Evolutionary conservation across 352 stramenopile genomes (phyloP).

Genomic region (Paralagenidium karlingii): DNA sequence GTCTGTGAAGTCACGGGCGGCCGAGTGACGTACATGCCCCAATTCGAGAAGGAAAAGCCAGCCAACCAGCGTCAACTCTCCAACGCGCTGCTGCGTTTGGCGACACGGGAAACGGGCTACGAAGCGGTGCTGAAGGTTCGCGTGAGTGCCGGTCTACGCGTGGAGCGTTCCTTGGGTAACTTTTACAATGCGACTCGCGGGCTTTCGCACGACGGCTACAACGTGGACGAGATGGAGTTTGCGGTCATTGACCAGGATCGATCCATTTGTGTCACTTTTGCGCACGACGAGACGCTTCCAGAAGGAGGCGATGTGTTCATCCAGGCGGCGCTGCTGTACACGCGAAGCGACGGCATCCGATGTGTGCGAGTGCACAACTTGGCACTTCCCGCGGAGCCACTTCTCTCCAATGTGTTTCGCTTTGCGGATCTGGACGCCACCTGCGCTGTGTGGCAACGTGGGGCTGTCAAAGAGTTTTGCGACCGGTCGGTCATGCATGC

Average conservation of each 20-base stretch:
- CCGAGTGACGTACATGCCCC: constrained; percentile 73
- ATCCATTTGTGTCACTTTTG: constrained; percentile 77
- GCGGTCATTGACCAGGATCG: constrained; percentile 77
- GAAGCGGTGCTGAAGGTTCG: constrained; percentile 85
- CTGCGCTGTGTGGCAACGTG: constrained; percentile 75
- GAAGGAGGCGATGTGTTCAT: constrained; percentile 71
- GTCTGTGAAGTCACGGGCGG: constrained; percentile 78
- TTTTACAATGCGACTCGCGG: constrained; percentile 32
- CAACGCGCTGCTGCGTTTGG: constrained; percentile 56
- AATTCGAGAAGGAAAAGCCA: constrained; percentile 76
- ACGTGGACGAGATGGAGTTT: constrained; percentile 83
- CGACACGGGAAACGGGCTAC: constrained; percentile 65
- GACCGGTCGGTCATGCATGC: constrained; percentile 72
- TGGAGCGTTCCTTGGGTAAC: constrained; percentile 78
- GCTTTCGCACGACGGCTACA: constrained; percentile 19
- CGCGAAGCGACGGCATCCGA: constrained; percentile 64
- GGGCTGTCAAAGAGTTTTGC: constrained; percentile 62
- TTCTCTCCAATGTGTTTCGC: constrained; percentile 82
- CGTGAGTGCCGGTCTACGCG: constrained; percentile 63
- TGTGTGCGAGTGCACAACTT: constrained; percentile 88
- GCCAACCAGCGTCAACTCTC: constrained; percentile 71
- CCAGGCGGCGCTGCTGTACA: constrained; percentile 85
- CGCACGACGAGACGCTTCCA: constrained; percentile 74
- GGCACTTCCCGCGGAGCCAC: constrained; percentile 52
- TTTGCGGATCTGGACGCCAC: constrained; percentile 82